Base-by-base conservation (phyloP, 371 early-diverging fungal species). In the Gilbertella persicaria region DNA sequence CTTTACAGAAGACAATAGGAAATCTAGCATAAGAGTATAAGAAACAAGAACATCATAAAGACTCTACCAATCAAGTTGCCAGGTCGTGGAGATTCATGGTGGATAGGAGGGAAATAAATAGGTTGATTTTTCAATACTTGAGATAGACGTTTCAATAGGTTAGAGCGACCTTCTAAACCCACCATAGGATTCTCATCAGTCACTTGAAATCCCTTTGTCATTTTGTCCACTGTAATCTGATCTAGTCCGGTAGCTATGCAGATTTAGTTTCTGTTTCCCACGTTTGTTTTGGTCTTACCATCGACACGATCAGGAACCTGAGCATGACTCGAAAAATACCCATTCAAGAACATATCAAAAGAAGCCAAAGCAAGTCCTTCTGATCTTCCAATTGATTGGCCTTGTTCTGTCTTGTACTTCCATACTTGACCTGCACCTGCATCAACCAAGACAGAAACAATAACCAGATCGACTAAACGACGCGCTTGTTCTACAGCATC, bases 301-400 rank as follows among this genome's bases (percentile, higher is more conserved):
- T 95, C 94, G 12, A 85, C 92, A 41, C 84, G 89, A 56, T 83
- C 82, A 29, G 79, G 77, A 4, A 55, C 45, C 3, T 75, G 50
- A 9, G 72, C 58, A 21, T 43, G 44, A 16, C 79, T 76, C 2
- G 93, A 94, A 50, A 95, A 92, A 24, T 79, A 78, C 6, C 96
- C 97, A 5, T 64, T 56, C 43, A 82, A 62, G 66, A 95, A 96
- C 95, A 94, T 93, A 58, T 90, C 85, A 50, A 90, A 74, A 0
- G 92, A 86, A 0, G 96, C 97, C 30, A 96, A 62, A 0, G 90
- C 97, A 26, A 96, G 67, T 0, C 96, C 97, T 64, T 96, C 97
- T 0, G 93, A 90, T 20, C 97, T 76, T 5, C 90, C 83, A 8
- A 80, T 57, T 23, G 55, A 58, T 19, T 57, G 46, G 5, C 68